Base-by-base conservation (phyloP, 176 grass and related monocot species). In the Juncus inflexus region DNA sequence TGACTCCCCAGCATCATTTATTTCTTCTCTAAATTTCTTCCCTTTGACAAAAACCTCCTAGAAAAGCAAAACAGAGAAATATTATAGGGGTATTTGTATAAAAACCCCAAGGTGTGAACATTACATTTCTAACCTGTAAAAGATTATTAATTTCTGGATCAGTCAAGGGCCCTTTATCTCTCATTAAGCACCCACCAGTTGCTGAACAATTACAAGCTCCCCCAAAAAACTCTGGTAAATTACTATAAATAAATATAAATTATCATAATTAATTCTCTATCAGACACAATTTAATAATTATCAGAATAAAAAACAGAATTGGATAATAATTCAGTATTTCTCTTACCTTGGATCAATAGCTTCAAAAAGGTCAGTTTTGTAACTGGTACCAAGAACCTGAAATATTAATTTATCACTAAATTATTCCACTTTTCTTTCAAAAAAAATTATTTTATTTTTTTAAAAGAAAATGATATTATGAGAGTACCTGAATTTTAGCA, bases 121-220 rank as follows among this genome's bases (percentile, higher is more conserved):
- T 50, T 69, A 74, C 2, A 9, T 70, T 83, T 52, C 68, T 74
- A 62, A 97, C 92, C 82, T 91, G 63, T 71, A 84, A 80, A 78
- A 77, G 68, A 58, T 35, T 55, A 64, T 66, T 69, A 64, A 89
- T 79, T 61, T 86, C 72, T 15, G 67, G 65, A 36, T 84, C 62
- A 58, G 66, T 91, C 92, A 87, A 91, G 19, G 87, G 87, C 51
- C 87, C 92, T 81, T 81, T 89, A 67, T 97, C 92, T 89, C 83
- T 72, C 60, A 79, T 65, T 69, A 89, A 78, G 82, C 92, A 97
- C 50, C 92, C 87, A 64, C 66, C 87, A 72, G 63, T 63, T 35
- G 66, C 63, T 77, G 72, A 78, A 70, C 92, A 97, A 58, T 62
- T 81, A 78, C 91, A 96, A 13, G 70, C 81, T 67, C 92, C 92